Percentiles rank a stretch among this genome's conserved stretches.
Evolutionary conservation across 1,139 yeast genomes (phyloP).

Genomic region (Petasospora fabianii): DNA sequence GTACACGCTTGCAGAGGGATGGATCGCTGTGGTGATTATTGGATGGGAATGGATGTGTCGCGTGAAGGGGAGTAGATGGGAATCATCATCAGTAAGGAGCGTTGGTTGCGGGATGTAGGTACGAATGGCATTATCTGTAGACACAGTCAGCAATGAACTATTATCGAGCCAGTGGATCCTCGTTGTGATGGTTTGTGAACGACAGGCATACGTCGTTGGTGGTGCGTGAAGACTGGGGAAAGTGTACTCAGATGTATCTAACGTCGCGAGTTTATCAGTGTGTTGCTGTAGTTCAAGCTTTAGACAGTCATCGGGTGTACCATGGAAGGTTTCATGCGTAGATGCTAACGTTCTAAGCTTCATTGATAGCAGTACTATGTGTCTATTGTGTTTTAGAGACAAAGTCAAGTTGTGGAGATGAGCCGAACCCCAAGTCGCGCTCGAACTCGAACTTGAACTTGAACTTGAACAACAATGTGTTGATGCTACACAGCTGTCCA

Average conservation of each 20-base stretch:
- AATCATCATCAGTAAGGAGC: conserved; percentile 16
- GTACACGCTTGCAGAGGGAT: conserved; percentile 27
- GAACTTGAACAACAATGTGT: too few relatives aligned
- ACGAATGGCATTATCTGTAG: conserved; percentile 29
- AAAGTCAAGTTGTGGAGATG: too few relatives aligned
- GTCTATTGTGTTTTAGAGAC: too few relatives aligned
- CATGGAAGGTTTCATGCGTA: conserved; percentile 9
- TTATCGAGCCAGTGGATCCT: conserved; percentile 31
- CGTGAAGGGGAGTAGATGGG: conserved; percentile 24
- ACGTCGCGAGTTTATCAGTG: not conserved
- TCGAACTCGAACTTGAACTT: too few relatives aligned
- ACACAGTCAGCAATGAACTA: conserved; percentile 27
- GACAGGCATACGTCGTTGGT: not conserved
- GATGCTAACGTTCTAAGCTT: conserved; percentile 9
- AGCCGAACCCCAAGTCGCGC: not conserved
- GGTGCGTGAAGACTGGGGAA: conserved; percentile 18
- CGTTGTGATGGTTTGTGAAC: conserved; percentile 4
- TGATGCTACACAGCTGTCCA: too few relatives aligned
- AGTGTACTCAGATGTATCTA: conserved; percentile 12
- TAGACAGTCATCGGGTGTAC: not conserved
- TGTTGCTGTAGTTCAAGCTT: conserved; percentile 9
- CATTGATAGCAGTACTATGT: too few relatives aligned
- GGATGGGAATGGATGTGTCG: conserved; percentile 23
- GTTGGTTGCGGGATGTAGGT: conserved; percentile 30
- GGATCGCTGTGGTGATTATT: conserved; percentile 23